Percentiles rank a stretch among this genome's conserved stretches.
Conservation (phyloP, 495 filamentous ascomycete species). For the Lichina pygmaea region DNA sequence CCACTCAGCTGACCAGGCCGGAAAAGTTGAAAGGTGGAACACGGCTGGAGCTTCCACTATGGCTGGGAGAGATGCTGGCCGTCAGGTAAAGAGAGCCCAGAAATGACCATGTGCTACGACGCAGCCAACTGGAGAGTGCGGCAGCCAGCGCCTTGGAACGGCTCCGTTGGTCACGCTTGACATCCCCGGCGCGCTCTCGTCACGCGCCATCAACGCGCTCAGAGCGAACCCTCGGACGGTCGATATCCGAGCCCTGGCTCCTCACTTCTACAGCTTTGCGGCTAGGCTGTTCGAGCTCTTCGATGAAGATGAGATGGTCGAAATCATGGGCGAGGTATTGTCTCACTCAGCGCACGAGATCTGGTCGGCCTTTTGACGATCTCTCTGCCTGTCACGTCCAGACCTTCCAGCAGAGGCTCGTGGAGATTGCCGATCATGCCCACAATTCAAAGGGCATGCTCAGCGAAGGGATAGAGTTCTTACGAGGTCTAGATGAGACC, state of each 20-base stretch:
- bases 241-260: constrained; percentile 52
- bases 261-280: constrained; percentile 67
- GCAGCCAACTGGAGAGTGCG: background rate
- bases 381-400: constrained; percentile 5
- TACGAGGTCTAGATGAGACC: constrained; percentile 71
- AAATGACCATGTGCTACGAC: background rate
- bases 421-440: constrained; percentile 71
- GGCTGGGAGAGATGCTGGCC: constrained; percentile 92
- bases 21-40: constrained; percentile 50
- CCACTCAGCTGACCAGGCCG: background rate
- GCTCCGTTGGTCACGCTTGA: constrained; percentile 52
- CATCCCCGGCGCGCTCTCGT: constrained; percentile 48
- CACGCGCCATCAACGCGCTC: constrained; percentile 66
- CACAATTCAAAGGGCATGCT: constrained; percentile 57
- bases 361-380: background rate
- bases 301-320: constrained; percentile 69
- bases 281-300: constrained; percentile 70
- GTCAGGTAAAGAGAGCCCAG: constrained; percentile 26
- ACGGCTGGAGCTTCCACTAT: constrained; percentile 61
- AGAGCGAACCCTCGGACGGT: constrained; percentile 75
- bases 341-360: background rate
- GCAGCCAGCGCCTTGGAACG: constrained; percentile 24
- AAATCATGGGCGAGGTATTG: constrained; percentile 41
- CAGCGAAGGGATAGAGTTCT: constrained; percentile 59
- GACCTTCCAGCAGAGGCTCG: constrained; percentile 61